Base-by-base conservation (phyloP, 805 yeast genomes). In the Candida adriatica region DNA sequence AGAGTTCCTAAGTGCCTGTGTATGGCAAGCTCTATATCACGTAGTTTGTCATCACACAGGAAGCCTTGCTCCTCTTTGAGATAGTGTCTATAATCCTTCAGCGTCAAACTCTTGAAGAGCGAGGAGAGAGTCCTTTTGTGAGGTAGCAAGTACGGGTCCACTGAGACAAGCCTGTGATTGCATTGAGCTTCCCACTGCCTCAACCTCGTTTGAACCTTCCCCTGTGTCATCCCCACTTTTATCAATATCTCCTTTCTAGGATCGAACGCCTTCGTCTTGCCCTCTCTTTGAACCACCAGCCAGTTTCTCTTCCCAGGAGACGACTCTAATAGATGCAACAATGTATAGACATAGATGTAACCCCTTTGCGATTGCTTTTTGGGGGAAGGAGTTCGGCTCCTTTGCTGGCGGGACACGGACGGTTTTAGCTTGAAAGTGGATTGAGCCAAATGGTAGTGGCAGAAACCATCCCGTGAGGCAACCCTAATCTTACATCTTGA, bases 121-220 rank as follows among this genome's bases (percentile, higher is more conserved):
- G 31, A 14, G 3, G 16, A 6, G 6, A 44, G 25, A 2, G 37
- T 29, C 11, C 25, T 28, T 13, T 21, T 24, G 6, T 16, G n/a
- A 10, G 20, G 26, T 3, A 33, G 18, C 10, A 13, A 13, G 15
- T 33, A 32, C 10, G 53, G 55, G 13, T 39, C 38, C 2, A 49
- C 22, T 1, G 39, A 17, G 0, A 13, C 10, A 3, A 51, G 32
- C 8, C 36, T 38, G 18, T 49, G 54, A 1, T 37, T 34, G 23
- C 56, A 51, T 25, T 48, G 41, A 1, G 11, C n/a, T 21, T 49
- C 48, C 56, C 56, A 51, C 27, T 51, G 49, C 8, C 24, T 27
- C 9, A 51, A 17, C 18, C 56, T 30, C 4, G 29, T 35, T 2
- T 6, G 5, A 0, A 51, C 56, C 0, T 30, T 16, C 4, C 50